Conservation (phyloP, 202 grass and related monocot genomes). For the Musa balbisiana region DNA sequence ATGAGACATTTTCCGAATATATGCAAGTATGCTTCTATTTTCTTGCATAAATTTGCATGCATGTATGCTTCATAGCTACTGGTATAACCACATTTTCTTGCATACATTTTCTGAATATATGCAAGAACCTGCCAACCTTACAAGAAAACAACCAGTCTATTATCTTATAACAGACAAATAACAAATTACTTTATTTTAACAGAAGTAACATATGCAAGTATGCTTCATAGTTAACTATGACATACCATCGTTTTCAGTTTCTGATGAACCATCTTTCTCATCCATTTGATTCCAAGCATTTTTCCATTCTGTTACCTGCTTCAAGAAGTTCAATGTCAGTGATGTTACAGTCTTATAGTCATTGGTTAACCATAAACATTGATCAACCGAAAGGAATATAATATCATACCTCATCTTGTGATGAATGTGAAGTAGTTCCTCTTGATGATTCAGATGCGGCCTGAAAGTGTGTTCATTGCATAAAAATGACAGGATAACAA, state of each 20-base stretch:
- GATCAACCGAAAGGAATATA: neutral
- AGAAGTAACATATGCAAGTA: neutral
- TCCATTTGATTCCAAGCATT: neutral
- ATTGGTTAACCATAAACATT: neutral
- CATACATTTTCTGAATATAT: no score
- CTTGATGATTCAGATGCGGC: neutral
- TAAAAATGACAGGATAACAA: neutral
- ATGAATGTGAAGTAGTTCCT: slow-evolving; percentile 1
- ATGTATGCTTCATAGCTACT: no score
- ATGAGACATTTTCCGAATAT: no score
- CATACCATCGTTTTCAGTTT: neutral
- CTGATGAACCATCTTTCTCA: neutral
- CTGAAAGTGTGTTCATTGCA: neutral
- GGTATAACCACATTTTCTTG: no score
- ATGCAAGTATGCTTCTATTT: no score
- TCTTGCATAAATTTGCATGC: no score
- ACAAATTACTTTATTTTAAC: no score
- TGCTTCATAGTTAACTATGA: neutral
- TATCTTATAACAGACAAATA: neutral
- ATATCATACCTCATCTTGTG: neutral
- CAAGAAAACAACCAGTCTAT: no score
- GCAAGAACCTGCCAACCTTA: no score
- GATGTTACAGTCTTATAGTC: neutral
- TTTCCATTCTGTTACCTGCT: neutral
- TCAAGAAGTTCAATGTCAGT: neutral